Base-by-base conservation (phyloP, 345 rosid genomes). In the Gossypium australe region DNA sequence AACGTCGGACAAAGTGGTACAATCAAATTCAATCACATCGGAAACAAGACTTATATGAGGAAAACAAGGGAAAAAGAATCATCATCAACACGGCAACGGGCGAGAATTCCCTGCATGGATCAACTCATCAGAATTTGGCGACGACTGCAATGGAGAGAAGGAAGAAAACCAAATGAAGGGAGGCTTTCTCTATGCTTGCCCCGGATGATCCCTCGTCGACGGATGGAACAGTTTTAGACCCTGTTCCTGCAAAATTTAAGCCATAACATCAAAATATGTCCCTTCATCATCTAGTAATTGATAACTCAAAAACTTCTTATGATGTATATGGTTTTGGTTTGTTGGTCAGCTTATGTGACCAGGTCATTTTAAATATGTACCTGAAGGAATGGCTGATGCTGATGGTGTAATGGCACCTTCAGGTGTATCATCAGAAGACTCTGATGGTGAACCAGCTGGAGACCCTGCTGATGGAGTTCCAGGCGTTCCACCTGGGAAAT, bases 81-180 rank as follows among this genome's bases (percentile, higher is more conserved):
- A 53, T 52, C 45, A 52, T 52, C 60, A 29, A 53, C 16, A 5
- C 3, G 9, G 34, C 9, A 38, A 70, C 74, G 38, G 25, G 38
- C 13, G 34, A 29, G n/a, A 55, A 16, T 70, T 48, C 18, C 18
- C 72, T 48, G 8, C 45, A 16, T 57, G 34, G 43, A 10, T 12
- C 18, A 65, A 62, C 67, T 72, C 41, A 5, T 34, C 75, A 72
- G 75, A 58, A 43, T 72, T 62, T 73, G 51, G 51, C 56, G 61
- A 55, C 2, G 9, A 25, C 29, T 45, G 67, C 59, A 24, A 73
- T 14, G 59, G 48, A 58, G 67, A 73, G 57, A 47, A 73, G 17
- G 58, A 17, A 60, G 44, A 73, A 44, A 16, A 73, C 59, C 17
- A n/a, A 16, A 45, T 16, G 25, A 24, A 48, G 11, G 14, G 67